Evolutionary conservation across 257 asterid genomes (phyloP).

Genomic region (Solanum raphanifolium): DNA sequence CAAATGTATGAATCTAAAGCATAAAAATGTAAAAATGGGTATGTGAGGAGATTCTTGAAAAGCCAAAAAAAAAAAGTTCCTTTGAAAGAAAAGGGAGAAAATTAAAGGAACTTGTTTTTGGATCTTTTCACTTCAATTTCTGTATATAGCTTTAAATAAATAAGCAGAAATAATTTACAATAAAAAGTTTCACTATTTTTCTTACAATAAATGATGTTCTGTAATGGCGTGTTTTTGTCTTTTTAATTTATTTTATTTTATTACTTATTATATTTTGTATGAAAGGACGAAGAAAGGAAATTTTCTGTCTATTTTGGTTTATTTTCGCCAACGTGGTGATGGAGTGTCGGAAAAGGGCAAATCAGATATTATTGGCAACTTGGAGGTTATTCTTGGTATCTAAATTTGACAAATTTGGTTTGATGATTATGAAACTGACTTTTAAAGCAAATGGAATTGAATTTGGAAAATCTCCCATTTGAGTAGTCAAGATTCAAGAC

Average conservation of each 20-base stretch:
- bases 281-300: background rate
- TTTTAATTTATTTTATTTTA: background rate
- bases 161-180: background rate
- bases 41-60: background rate
- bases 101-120: background rate
- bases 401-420: no score
- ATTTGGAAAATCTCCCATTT: background rate
- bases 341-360: background rate
- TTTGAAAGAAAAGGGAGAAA: background rate
- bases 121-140: background rate
- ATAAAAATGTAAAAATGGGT: background rate
- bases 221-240: slow-evolving; percentile 1
- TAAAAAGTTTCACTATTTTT: background rate
- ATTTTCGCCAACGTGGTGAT: background rate
- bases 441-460: background rate
- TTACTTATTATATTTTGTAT: background rate
- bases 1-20: background rate
- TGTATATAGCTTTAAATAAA: background rate
- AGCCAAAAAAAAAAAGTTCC: background rate
- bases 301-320: background rate
- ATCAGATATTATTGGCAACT: background rate
- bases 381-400: background rate
- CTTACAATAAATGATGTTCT: background rate
- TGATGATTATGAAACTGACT: background rate
- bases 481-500: background rate